Percentiles rank a stretch among this genome's conserved stretches.
Conservation (phyloP, 148 eudicot genomes). For the Nepenthes mirabilis region DNA sequence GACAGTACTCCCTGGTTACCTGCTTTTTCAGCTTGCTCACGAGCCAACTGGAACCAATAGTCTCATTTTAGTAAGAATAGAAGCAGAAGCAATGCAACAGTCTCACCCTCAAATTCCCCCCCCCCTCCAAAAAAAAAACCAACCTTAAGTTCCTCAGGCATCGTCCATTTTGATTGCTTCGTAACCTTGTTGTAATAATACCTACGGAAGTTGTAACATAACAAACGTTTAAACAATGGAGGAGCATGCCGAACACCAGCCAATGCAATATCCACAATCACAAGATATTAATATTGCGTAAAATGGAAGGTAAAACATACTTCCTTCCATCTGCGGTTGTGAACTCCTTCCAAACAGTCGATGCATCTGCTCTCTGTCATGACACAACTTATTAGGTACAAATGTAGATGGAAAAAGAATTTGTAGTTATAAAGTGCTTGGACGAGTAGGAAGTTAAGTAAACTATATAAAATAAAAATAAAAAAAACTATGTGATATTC, state of each 20-base stretch:
- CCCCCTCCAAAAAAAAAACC: not conserved
- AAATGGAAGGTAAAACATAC: conserved; percentile 29
- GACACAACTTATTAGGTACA: conserved; percentile 11
- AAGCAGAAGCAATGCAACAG: not conserved
- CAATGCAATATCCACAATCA: not conserved
- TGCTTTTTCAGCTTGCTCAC: conserved; percentile 69
- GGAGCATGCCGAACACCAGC: not conserved
- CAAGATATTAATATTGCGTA: not conserved
- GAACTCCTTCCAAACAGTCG: conserved; percentile 98
- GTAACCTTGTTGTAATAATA: conserved; percentile 88
- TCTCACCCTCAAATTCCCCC: too few relatives aligned
- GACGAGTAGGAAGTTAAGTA: too few relatives aligned
- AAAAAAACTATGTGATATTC: not conserved
- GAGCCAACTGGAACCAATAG: conserved; percentile 53
- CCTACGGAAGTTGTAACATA: conserved; percentile 15
- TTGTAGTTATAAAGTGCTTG: not conserved
- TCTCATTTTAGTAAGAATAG: not conserved
- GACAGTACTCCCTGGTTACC: conserved; percentile 28
- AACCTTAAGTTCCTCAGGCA: conserved; percentile 96
- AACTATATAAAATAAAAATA: not conserved
- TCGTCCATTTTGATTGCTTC: conserved; percentile 90
- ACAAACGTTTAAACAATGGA: not conserved
- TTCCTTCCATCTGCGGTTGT: conserved; percentile 78
- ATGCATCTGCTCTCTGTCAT: conserved; percentile 91
- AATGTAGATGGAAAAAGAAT: not conserved